Evolutionary conservation across 2,329 filamentous ascomycete species (phyloP).

Genomic region (Clarireedia monteithiana): DNA sequence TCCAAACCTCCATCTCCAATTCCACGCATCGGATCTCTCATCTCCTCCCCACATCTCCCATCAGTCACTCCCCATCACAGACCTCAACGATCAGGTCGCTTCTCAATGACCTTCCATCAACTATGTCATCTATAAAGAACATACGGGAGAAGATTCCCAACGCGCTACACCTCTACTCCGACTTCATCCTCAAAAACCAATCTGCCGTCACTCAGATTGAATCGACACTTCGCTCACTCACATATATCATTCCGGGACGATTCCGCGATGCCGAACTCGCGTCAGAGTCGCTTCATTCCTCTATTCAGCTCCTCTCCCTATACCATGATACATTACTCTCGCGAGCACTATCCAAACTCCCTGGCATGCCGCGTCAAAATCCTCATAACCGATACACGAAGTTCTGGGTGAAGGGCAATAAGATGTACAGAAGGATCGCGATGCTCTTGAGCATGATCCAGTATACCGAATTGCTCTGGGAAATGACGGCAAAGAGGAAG

Average conservation of each 20-base stretch:
- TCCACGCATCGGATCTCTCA: background rate
- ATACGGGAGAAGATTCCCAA: conserved; percentile 28
- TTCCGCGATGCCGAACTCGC: conserved; percentile 91
- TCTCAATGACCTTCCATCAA: background rate
- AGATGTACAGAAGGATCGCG: conserved; percentile 73
- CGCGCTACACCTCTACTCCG: conserved; percentile 61
- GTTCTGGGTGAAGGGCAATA: conserved; percentile 55
- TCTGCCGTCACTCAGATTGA: conserved; percentile 93
- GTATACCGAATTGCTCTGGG: conserved; percentile 93
- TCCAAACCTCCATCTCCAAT: background rate
- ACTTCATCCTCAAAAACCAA: conserved; percentile 92
- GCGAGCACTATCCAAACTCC: conserved; percentile 50
- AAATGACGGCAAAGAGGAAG: conserved; percentile 87
- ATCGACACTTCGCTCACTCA: conserved; percentile 82
- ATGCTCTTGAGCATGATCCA: conserved; percentile 81
- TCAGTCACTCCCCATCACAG: background rate
- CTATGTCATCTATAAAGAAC: conserved; percentile 12
- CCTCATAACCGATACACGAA: conserved; percentile 59
- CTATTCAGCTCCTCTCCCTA: conserved; percentile 80
- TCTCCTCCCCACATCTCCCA: background rate
- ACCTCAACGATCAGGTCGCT: background rate
- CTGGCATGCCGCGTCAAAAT: conserved; percentile 40
- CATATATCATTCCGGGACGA: conserved; percentile 89
- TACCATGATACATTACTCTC: conserved; percentile 88
- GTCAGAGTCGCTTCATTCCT: conserved; percentile 84